Evolutionary conservation across 208 protist genomes (phyloP).

Genomic region (Trypanosoma congolense): DNA sequence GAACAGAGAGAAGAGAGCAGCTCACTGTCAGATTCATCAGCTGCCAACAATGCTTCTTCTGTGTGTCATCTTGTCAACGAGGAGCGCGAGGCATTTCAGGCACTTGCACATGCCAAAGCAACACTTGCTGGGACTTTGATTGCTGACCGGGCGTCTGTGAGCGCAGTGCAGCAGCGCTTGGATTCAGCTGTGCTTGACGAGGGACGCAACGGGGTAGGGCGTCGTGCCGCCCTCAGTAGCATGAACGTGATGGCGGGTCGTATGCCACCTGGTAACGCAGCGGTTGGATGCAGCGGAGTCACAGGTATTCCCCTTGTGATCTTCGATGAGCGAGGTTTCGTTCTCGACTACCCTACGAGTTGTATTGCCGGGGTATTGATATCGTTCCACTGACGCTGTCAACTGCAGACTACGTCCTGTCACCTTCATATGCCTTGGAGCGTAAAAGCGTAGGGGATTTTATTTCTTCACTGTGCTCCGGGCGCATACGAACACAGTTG

Average conservation of each 20-base stretch:
- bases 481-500: conserved; percentile 71
- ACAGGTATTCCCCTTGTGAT: conserved; percentile 33
- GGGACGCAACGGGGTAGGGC: not conserved
- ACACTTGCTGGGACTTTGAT: conserved; percentile 67
- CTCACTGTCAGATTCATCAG: too few relatives aligned
- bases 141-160: conserved; percentile 37
- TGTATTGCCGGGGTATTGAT: conserved; percentile 66
- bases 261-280: not conserved
- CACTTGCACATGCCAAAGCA: conserved; percentile 67
- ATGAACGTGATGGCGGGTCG: not conserved
- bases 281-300: not conserved
- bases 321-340: conserved; percentile 85
- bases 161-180: conserved; percentile 47
- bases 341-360: conserved; percentile 61
- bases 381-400: conserved; percentile 75
- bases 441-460: conserved; percentile 79
- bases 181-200: conserved; percentile 30
- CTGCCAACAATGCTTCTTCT: not conserved
- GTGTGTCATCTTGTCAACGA: conserved; percentile 24
- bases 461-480: conserved; percentile 52
- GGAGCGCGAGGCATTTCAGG: conserved; percentile 65
- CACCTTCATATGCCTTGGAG: conserved; percentile 69
- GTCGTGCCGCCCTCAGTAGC: too few relatives aligned
- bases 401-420: conserved; percentile 84
- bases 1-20: conserved; percentile 23